These are phyloP conservation scores for Herpetomonas samuelpessoai DNA, from an alignment of 208 protist species.

Conservation along the genomic window DNA sequence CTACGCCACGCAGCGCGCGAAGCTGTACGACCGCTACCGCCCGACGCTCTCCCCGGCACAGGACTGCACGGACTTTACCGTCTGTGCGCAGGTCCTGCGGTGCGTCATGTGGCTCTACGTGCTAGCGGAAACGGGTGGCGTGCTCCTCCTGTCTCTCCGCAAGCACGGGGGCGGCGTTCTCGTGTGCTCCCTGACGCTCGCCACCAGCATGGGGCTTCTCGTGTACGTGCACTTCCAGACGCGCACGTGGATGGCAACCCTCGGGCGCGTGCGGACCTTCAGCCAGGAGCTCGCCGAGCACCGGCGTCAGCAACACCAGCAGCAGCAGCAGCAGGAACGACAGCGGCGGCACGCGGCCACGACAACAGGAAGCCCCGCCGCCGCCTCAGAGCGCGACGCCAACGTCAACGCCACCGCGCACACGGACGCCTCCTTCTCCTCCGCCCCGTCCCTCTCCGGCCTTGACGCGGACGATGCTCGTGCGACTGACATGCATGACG, in stretches of 20 bases:
- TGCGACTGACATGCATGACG: conserved; percentile 9
- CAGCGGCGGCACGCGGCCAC: neutral
- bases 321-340: neutral
- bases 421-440: neutral
- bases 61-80: conserved; percentile 71
- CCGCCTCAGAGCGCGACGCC: too few relatives aligned
- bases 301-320: neutral
- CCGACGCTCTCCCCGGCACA: conserved; percentile 38
- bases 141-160: conserved; percentile 67
- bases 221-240: conserved; percentile 48
- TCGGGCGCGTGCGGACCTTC: conserved; percentile 38
- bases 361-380: neutral
- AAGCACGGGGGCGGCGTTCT: conserved; percentile 42
- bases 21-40: conserved; percentile 70
- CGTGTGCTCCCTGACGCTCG: conserved; percentile 49
- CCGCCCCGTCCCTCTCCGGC: neutral
- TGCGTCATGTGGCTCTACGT: conserved; percentile 60
- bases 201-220: conserved; percentile 26
- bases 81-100: conserved; percentile 67
- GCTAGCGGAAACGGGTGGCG: conserved; percentile 50
- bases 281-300: conserved; percentile 13
- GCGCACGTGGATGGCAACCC: conserved; percentile 43
- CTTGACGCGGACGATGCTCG: neutral
- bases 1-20: conserved; percentile 64
- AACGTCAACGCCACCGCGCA: too few relatives aligned